A percentile compares a stretch with the other conserved stretches of the same genome.
Evolutionary conservation across 192 early-diverging fungal genomes (phyloP).

Genomic region (Backusella tuberculispora): DNA sequence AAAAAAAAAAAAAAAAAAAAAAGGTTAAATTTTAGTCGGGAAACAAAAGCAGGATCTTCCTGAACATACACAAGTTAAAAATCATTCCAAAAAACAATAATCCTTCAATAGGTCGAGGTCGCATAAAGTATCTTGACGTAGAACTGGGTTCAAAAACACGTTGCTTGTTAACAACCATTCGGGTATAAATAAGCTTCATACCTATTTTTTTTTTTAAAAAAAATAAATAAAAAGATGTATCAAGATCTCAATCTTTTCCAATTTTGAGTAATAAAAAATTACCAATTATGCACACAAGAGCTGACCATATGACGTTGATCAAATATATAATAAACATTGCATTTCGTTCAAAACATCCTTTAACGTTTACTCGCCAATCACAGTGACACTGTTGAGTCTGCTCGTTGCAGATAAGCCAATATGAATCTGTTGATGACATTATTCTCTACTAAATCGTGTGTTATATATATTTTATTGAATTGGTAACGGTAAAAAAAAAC

Average conservation of each 20-base stretch:
- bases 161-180: constrained; percentile 21
- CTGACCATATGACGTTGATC: constrained; percentile 13
- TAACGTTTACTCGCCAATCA: constrained; percentile 34
- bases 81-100: constrained; percentile 23
- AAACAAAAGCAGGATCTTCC: not conserved
- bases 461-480: not conserved
- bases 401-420: constrained; percentile 29
- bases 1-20: constrained; percentile 4
- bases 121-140: constrained; percentile 1
- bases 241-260: not conserved
- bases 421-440: constrained; percentile 13
- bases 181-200: constrained; percentile 3
- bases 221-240: too few species aligned
- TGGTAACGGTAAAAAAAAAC: too few species aligned
- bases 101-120: constrained; percentile 37
- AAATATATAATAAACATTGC: constrained; percentile 25
- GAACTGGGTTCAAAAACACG: constrained; percentile 16
- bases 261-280: constrained; percentile 13
- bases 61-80: constrained; percentile 34
- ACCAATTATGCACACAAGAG: constrained; percentile 22
- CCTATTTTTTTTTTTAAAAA: too few species aligned
- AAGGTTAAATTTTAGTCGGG: not conserved
- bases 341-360: constrained; percentile 13
- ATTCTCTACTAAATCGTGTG: not conserved
- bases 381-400: constrained; percentile 31